Evolutionary conservation across 2,329 filamentous ascomycete genomes (phyloP).

Genomic region (Clonostachys rosea): DNA sequence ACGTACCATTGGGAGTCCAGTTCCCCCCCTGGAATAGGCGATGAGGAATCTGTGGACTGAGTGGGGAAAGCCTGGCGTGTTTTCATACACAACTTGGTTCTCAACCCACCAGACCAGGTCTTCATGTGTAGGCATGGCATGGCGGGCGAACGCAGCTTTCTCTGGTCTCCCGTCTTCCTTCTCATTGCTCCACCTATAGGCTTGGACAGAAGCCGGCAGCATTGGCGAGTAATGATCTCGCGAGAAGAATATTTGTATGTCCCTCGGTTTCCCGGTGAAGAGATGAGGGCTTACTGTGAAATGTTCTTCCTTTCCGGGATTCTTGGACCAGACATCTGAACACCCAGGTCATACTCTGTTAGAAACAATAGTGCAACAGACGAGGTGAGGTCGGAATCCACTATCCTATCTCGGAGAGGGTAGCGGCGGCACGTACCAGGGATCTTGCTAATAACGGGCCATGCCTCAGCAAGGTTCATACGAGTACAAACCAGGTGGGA

Average conservation of each 20-base stretch:
- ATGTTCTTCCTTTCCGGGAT: slow-evolving; percentile 23
- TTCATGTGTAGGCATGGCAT: slow-evolving; percentile 25
- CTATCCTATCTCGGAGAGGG: neutral
- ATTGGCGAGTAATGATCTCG: slow-evolving; percentile 27
- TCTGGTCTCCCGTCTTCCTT: slow-evolving; percentile 17
- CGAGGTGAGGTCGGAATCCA: neutral
- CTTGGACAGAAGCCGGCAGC: slow-evolving; percentile 30
- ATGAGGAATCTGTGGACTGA: slow-evolving; percentile 29
- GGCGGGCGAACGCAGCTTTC: slow-evolving; percentile 28
- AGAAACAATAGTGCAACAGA: neutral
- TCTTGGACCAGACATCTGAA: slow-evolving; percentile 29
- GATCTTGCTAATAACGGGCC: slow-evolving; percentile 29
- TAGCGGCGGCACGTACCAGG: slow-evolving; percentile 24
- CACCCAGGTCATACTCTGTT: slow-evolving; percentile 10
- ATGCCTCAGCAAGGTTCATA: slow-evolving; percentile 26
- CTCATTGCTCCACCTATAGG: slow-evolving; percentile 24
- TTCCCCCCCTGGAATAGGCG: slow-evolving; percentile 25
- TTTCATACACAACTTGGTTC: slow-evolving; percentile 15
- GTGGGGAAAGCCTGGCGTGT: slow-evolving; percentile 20
- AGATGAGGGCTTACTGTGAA: slow-evolving; percentile 24
- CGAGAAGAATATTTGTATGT: slow-evolving; percentile 28
- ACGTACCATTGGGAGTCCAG: slow-evolving; percentile 31
- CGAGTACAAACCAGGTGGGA: slow-evolving; percentile 32
- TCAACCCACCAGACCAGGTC: slow-evolving; percentile 30
- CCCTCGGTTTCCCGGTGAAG: slow-evolving; percentile 25